These are phyloP conservation scores for Pleurotus salmoneostramineus DNA, from an alignment of 768 basidiomycete genomes.

Conservation along the genomic window DNA sequence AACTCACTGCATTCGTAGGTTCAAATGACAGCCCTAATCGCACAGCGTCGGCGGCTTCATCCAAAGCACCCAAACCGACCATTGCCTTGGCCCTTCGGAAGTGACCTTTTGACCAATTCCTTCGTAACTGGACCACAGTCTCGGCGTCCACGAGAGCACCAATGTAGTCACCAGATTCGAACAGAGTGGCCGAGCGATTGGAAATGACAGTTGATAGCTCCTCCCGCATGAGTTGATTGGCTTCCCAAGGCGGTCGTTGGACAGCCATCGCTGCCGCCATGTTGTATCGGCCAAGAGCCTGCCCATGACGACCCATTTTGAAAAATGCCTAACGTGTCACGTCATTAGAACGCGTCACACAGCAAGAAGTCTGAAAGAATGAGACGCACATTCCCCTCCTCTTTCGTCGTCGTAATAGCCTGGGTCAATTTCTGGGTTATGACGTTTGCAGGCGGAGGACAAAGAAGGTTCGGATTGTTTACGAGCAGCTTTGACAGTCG, in stretches of 20 bases:
- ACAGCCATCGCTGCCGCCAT: conserved; percentile 73
- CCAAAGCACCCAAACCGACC: conserved; percentile 57
- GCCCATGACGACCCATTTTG: conserved; percentile 64
- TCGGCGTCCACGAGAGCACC: conserved; percentile 88
- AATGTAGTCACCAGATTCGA: conserved; percentile 70
- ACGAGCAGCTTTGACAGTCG: conserved; percentile 69
- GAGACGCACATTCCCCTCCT: conserved; percentile 87
- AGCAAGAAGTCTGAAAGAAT: neutral
- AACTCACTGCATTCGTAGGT: conserved; percentile 39
- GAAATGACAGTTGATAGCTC: conserved; percentile 88
- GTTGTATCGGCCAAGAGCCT: conserved; percentile 78
- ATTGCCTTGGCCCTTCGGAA: conserved; percentile 93
- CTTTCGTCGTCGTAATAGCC: conserved; percentile 76
- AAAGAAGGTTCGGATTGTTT: conserved; percentile 65
- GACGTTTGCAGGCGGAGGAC: conserved; percentile 79
- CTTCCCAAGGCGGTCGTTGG: conserved; percentile 88
- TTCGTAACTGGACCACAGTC: conserved; percentile 77
- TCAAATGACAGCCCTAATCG: conserved; percentile 85
- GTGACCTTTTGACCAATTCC: conserved; percentile 93
- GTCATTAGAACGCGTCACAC: conserved; percentile 8
- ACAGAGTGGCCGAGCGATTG: conserved; percentile 88
- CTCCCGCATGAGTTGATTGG: conserved; percentile 77
- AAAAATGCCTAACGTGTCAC: conserved; percentile 57
- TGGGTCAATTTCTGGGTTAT: conserved; percentile 73
- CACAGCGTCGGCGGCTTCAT: conserved; percentile 81